Base-by-base conservation (phyloP, 129 eudicot species). In the Escallonia herrerae region DNA sequence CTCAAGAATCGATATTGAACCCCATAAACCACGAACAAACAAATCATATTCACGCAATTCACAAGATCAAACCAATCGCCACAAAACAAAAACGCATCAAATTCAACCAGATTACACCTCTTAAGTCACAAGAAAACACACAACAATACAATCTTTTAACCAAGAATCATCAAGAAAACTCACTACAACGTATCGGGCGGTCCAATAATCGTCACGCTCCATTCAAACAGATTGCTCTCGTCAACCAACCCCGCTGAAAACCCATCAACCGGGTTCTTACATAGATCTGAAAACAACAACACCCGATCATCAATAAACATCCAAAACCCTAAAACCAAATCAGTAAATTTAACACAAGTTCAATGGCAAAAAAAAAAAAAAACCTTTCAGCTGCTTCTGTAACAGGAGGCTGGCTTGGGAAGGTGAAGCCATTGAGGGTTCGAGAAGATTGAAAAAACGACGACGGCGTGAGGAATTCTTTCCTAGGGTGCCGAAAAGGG, bases 201-300 rank as follows among this genome's bases (percentile, higher is more conserved):
- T 8, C 96, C 96, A 50, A 86, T 86, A 38, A 89, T 72, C 8
- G 95, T 89, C 10, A 89, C 96, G 72, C 90, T 86, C 96, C 96
- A 89, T 76, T 89, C 96, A 63, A 89, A 89, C 12, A 89, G 55
- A 67, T 89, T 89, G 77, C 63, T 81, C 66, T 89, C 96, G 55
- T 89, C 96, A 54, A 86, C 82, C 73, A 89, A 85, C 22, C 96
- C 96, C 22, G 95, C 96, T 41, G 96, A 89, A 63, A 89, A 89
- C 14, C 96, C 96, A 84, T 90, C 97, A 56, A 90, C 97, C 5
- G 97, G 97, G 77, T 90, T 56, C 58, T 84, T 90, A 76, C 90
- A 82, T 59, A 90, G 97, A 90, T 87, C 97, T 90, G 76, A 46
- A 69, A 38, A 40, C 40, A 59, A 56, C 73, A 66, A 68, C 8